Evolutionary conservation across 2,329 filamentous ascomycete genomes (phyloP).

Genomic region (Salinomyces thailandicus): DNA sequence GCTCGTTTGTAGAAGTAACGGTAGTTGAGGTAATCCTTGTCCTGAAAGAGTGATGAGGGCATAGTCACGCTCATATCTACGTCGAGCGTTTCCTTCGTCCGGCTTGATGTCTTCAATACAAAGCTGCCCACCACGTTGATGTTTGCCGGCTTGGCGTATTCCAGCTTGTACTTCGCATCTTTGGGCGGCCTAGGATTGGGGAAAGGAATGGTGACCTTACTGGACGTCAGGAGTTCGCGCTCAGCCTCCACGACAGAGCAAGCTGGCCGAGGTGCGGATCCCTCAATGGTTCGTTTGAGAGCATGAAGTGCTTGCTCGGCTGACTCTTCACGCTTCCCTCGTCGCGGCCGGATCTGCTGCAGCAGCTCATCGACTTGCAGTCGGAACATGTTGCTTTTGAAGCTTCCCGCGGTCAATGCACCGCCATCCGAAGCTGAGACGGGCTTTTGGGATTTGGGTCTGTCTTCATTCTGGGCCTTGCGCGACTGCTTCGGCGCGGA

Average conservation of each 20-base stretch:
- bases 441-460: constrained; percentile 8
- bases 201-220: constrained; percentile 67
- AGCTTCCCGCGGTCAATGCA: constrained; percentile 43
- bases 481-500: neutral
- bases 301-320: constrained; percentile 45
- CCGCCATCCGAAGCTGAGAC: constrained; percentile 18
- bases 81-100: constrained; percentile 40
- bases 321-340: constrained; percentile 45
- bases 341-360: constrained; percentile 46
- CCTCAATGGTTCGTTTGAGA: constrained; percentile 48
- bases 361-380: constrained; percentile 56
- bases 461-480: constrained; percentile 4
- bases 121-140: constrained; percentile 89
- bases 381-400: constrained; percentile 58
- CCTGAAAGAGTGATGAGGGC: constrained; percentile 67
- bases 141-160: constrained; percentile 62
- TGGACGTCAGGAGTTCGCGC: constrained; percentile 53
- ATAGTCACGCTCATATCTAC: constrained; percentile 84
- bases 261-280: constrained; percentile 41
- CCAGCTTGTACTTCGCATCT: constrained; percentile 71
- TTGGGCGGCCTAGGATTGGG: constrained; percentile 67
- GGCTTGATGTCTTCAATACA: constrained; percentile 62
- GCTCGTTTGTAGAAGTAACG: constrained; percentile 91
- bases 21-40: constrained; percentile 88
- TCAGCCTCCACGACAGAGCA: constrained; percentile 54